These are phyloP conservation scores for Salicornia ramosissima DNA, from an alignment of 148 eudicot species.

Conservation along the genomic window DNA sequence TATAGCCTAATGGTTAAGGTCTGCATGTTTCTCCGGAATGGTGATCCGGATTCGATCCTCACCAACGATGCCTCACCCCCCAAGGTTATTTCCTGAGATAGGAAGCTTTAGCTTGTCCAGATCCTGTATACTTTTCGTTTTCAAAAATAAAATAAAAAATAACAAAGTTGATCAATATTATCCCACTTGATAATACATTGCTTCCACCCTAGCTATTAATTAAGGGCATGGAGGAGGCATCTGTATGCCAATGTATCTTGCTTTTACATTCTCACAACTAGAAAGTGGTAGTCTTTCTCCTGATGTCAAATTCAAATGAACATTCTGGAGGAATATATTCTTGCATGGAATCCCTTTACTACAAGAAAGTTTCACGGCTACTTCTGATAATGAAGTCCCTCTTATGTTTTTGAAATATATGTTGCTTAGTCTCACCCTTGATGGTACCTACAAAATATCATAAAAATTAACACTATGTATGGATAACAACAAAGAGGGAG, in stretches of 20 bases:
- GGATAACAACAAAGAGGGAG: too few relatives aligned
- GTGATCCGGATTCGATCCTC: too few relatives aligned
- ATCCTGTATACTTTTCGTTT: too few relatives aligned
- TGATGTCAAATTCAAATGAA: conserved; percentile 31
- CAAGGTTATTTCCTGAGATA: too few relatives aligned
- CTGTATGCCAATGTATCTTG: conserved; percentile 45
- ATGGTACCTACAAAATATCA: conserved; percentile 38
- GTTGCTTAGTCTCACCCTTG: conserved; percentile 45
- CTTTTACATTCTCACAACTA: conserved; percentile 41
- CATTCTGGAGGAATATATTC: conserved; percentile 42
- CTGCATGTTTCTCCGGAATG: too few relatives aligned
- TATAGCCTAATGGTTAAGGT: too few relatives aligned
- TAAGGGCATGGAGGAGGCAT: conserved; percentile 46
- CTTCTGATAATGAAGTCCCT: conserved; percentile 43
- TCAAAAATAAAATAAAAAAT: too few relatives aligned
- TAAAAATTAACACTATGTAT: too few relatives aligned
- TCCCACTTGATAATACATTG: neutral
- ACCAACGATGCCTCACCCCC: too few relatives aligned
- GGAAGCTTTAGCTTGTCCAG: too few relatives aligned
- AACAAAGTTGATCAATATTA: neutral
- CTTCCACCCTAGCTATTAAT: neutral
- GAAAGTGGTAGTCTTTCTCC: conserved; percentile 30
- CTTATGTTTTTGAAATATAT: conserved; percentile 44
- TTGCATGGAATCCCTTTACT: conserved; percentile 49
- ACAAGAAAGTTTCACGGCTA: conserved; percentile 42